Base-by-base conservation (phyloP, 139 green algal species). In the Edaphochlamys debaryana region DNA sequence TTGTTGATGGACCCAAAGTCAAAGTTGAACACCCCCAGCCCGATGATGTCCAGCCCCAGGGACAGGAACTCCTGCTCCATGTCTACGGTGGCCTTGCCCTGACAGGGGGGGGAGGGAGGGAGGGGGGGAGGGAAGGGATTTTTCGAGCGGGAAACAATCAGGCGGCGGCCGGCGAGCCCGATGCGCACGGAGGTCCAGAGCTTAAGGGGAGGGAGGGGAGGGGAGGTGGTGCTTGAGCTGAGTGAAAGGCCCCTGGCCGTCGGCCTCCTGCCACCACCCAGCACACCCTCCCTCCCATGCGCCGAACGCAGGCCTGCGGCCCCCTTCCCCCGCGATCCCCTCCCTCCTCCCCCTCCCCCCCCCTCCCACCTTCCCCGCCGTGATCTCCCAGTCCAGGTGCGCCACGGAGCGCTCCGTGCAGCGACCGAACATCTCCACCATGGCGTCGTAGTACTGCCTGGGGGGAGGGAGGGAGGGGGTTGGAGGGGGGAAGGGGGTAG, bases 11-110 rank as follows among this genome's bases (percentile, higher is more conserved):
- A 96, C 0, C 94, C 95, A 90, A 99, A 99, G 82, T 99, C 94
- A 86, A 98, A 99, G 92, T 99, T 99, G 92, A 99, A 99, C 54
- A 99, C 96, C 3, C 94, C 96, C 69, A 99, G 91, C 1, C 98
- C 98, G 78, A 99, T 99, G 91, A 99, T 99, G 86, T 99, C 98
- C 82, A 99, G 89, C 3, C 95, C 96, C 62, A 99, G 87, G 77
- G 86, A 96, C 48, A 98, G 92, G 82, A 98, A 99, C 82, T 98
- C 94, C 38, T 89, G 79, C 92, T 99, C 98, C 97, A 99, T 99
- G 94, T 99, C 94, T 0, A 98, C 50, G 22, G 85, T 70, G 20
- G 81, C 64, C 4, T n/a, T 41, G 45, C 80, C 75, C 50, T 82
- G 72, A 5, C 27, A 37, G 67, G 30, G 3, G 34, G 8, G 36